These are phyloP conservation scores for Sporodiniella umbellata DNA, from an alignment of 371 early-diverging fungal species.

Conservation along the genomic window DNA sequence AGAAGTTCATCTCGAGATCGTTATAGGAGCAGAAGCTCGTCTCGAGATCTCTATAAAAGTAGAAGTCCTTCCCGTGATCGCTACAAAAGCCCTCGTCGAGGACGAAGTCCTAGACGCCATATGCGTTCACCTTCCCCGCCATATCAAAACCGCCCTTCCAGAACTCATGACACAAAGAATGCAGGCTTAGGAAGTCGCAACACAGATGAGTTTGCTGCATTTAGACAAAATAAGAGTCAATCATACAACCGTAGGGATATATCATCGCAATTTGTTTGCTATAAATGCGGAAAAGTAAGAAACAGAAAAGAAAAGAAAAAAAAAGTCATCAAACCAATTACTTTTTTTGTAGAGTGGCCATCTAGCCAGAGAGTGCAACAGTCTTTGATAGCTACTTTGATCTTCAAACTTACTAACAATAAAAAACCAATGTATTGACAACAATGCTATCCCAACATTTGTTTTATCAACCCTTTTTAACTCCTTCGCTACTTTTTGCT, in stretches of 20 bases:
- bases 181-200: slow-evolving; percentile 14
- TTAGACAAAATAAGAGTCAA: slow-evolving; percentile 24
- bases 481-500: no score
- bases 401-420: no score
- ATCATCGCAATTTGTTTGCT: slow-evolving; percentile 21
- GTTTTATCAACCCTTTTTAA: no score
- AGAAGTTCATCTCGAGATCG: neutral
- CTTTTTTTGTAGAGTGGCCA: slow-evolving; percentile 18
- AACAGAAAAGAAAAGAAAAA: neutral
- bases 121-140: slow-evolving; percentile 6
- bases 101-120: slow-evolving; percentile 4
- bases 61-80: slow-evolving; percentile 3
- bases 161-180: neutral
- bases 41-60: slow-evolving; percentile 1
- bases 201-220: slow-evolving; percentile 21
- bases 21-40: slow-evolving; percentile 4
- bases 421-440: no score
- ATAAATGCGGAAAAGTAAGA: slow-evolving; percentile 24
- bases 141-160: neutral
- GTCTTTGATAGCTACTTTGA: slow-evolving; percentile 8
- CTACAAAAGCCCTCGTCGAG: slow-evolving; percentile 2
- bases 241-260: slow-evolving; percentile 18
- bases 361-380: slow-evolving; percentile 29
- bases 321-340: neutral
- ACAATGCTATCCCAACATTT: no score